phyloP scores from a whole-genome alignment of 2,329 filamentous ascomycete species.

The Samsoniella hepiali region DNA sequence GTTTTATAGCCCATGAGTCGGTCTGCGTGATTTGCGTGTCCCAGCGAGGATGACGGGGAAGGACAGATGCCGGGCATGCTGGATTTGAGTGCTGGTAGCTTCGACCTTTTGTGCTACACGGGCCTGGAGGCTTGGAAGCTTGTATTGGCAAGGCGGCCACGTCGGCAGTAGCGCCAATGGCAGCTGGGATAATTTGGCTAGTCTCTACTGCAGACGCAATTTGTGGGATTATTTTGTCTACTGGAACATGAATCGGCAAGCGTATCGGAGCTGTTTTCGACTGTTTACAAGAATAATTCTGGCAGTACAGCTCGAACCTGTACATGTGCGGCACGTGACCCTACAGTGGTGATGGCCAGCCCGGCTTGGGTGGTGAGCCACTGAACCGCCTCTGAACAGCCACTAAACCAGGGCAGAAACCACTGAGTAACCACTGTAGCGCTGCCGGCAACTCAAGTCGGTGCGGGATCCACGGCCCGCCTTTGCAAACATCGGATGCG shows the following conservation, averaged over 20 bases:
- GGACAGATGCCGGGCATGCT: neutral
- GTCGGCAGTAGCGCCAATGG: slow-evolving; percentile 1
- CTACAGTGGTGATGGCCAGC: neutral
- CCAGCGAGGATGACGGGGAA: neutral
- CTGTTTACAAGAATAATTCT: neutral
- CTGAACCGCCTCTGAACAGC: neutral
- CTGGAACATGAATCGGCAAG: neutral
- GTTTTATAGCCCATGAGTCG: neutral
- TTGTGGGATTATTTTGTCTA: too few relatives aligned
- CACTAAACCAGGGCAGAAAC: neutral
- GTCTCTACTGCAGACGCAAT: neutral
- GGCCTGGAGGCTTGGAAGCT: neutral
- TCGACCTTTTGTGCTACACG: neutral
- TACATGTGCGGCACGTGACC: neutral
- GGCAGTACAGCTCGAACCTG: neutral
- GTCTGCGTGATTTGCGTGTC: neutral
- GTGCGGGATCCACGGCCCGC: slow-evolving; percentile 1
- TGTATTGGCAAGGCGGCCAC: slow-evolving; percentile 9
- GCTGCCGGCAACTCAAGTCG: slow-evolving; percentile 8
- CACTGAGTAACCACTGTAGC: neutral
- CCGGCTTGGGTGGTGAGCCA: neutral
- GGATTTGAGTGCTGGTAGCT: neutral
- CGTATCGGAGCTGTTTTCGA: neutral
- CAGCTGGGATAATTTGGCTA: neutral
- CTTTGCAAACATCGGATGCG: neutral